These are phyloP conservation scores for Chalciporus sphaerocephalus DNA, from an alignment of 768 basidiomycete genomes.

Conservation along the genomic window DNA sequence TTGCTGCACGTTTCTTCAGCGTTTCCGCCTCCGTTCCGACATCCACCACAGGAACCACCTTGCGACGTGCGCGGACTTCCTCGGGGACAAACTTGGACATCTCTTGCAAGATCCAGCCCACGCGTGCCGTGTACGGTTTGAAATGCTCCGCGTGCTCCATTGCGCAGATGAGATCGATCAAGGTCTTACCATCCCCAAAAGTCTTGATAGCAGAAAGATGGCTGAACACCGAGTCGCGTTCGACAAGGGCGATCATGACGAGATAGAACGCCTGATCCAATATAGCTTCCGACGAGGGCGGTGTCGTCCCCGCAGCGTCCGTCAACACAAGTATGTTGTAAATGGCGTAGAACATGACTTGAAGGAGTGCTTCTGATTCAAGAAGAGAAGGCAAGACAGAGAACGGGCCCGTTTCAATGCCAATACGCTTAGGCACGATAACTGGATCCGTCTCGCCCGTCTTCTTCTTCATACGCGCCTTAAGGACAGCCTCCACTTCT, in stretches of 20 bases:
- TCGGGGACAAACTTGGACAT: constrained; percentile 54
- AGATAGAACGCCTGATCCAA: constrained; percentile 87
- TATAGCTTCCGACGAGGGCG: constrained; percentile 82
- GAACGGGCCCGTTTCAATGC: constrained; percentile 67
- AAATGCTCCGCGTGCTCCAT: constrained; percentile 77
- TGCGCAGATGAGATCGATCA: constrained; percentile 69
- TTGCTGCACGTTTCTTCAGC: constrained; percentile 78
- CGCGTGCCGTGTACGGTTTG: constrained; percentile 64
- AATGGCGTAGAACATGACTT: constrained; percentile 79
- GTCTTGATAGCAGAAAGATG: constrained; percentile 47
- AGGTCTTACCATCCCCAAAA: constrained; percentile 56
- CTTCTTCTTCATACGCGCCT: constrained; percentile 61
- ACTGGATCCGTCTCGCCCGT: constrained; percentile 62
- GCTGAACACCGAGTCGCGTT: constrained; percentile 61
- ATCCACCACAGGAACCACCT: constrained; percentile 35
- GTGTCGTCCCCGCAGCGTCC: constrained; percentile 52
- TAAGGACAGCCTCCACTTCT: constrained; percentile 77
- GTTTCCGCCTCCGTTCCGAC: constrained; percentile 52
- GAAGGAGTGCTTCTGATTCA: constrained; percentile 66
- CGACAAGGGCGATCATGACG: constrained; percentile 78
- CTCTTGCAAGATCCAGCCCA: constrained; percentile 69
- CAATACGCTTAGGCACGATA: constrained; percentile 68
- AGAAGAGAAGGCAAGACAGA: constrained; percentile 57
- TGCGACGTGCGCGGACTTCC: constrained; percentile 51
- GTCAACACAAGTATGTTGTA: constrained; percentile 70